Base-by-base conservation (phyloP, 225 moss, liverwort and hornwort species). In the Pseudoscleropodium purum region DNA sequence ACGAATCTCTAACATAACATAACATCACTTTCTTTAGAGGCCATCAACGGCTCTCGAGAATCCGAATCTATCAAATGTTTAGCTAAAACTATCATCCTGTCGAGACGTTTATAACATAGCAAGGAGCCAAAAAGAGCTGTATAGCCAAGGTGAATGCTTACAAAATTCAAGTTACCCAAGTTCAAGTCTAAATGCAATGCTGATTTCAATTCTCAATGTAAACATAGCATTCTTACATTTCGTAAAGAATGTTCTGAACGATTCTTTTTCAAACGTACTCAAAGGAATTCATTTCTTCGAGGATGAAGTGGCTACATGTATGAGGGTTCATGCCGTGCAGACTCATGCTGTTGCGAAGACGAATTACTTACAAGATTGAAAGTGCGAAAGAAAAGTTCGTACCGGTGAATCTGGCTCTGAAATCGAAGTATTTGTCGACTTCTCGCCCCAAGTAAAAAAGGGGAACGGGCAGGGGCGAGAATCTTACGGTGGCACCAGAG, bases 361-460 rank as follows among this genome's bases (percentile, higher is more conserved):
- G 26, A 39, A 79, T 56, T 13, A 25, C 45, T 43, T 24, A 16
- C 31, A 57, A 87, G 79, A 57, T 68, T 57, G 65, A 25, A 87
- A 63, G 56, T 39, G 54, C 41, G 45, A 57, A n/a, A 39, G 63
- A 83, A 57, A 56, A 84, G 27, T 47, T 30, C 24, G 16, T 72
- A 92, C 90, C 90, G 36, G 39, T 59, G 20, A 77, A 84, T 59
- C 64, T 34, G 57, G 70, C 36, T 90, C 72, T 88, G 92, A 93
- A 93, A 2, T 86, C 30, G 80, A 92, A 88, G 91, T 93, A 92
- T 1, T 92, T 80, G 18, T 60, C 41, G 21, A 91, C 85, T 86
- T 93, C 93, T 54, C 89, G 77, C 41, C 7, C 88, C 51, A 91
- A 81, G 81, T 41, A 92, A 26, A 93, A 90, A 5, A 20, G 47